Evolutionary conservation across 1,284 basidiomycete species (phyloP).

Genomic region (Anthracocystis walkeri): DNA sequence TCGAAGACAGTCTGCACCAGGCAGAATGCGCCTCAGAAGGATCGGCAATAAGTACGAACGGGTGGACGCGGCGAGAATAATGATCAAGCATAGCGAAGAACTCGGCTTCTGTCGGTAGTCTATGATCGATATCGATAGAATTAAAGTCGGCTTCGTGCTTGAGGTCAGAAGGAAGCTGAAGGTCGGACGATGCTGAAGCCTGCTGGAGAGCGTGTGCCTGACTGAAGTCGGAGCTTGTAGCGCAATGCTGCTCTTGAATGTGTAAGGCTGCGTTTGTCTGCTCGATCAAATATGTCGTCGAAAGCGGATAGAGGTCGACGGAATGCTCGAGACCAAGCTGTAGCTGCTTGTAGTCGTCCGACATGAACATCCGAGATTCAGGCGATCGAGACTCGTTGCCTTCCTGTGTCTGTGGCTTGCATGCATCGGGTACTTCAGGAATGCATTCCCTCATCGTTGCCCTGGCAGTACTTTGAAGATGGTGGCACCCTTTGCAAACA

Average conservation of each 20-base stretch:
- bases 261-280: neutral
- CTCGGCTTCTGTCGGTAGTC: neutral
- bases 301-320: conserved; percentile 3
- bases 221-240: neutral
- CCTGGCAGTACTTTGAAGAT: too few relatives aligned
- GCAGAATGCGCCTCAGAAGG: conserved; percentile 3
- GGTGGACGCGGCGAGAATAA: neutral
- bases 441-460: too few relatives aligned
- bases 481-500: neutral
- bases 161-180: neutral
- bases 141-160: neutral
- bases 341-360: neutral
- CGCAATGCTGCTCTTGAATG: neutral
- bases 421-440: too few relatives aligned
- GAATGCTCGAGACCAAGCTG: neutral
- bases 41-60: conserved; percentile 1
- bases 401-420: neutral
- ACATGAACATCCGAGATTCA: neutral
- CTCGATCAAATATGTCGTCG: conserved; percentile 6
- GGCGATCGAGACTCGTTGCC: neutral
- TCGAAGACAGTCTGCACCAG: conserved; percentile 3
- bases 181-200: neutral
- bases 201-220: neutral
- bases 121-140: neutral
- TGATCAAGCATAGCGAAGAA: conserved; percentile 11